Evolutionary conservation across 176 grass and related monocot species (phyloP), one percentile per base, ranked within the genome.

Genomic region (Secale cereale): DNA sequence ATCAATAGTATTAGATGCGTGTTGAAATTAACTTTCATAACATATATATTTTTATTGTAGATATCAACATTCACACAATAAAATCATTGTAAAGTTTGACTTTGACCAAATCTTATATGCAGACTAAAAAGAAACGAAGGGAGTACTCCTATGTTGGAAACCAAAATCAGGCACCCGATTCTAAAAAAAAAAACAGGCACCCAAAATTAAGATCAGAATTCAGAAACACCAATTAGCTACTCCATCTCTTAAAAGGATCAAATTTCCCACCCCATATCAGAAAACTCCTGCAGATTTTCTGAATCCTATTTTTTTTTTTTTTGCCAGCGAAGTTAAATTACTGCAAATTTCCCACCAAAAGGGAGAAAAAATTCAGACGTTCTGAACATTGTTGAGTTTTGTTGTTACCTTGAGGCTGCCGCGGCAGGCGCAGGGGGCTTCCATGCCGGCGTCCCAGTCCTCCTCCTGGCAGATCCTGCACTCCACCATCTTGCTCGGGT

Each of bases 391-490:
- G 7, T 2, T 5, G 6, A 12, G 14, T 12, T 12, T 19, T 0
- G 9, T 19, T 0, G 9, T 75, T 80, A 94, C 97, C 93, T 99
- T 96, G 75, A 96, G 91, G 78, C 94, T 96, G 78, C 97, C 97
- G 75, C 94, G 89, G 65, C 97, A 99, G 59, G 90, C 91, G 84
- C 97, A 99, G 30, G 97, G 97, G 0, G 85, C 89, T 56, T 99
- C 97, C 97, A 99, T 92, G 80, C 82, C 91, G 70, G 30, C 46
- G 67, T 99, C 91, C 79, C 92, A 89, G 83, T 91, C 97, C 69
- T 99, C 97, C 71, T 99, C 97, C 84, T 96, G 93, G 76, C 97
- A 99, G 84, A 99, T 99, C 76, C 97, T 90, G 75, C 97, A 99
- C 65, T 99, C 97, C 25, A 94, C 93, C 84, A 92, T 82, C 81